Percentiles rank a stretch among this genome's conserved stretches.
Evolutionary conservation across 179 eudicot genomes (phyloP).

Genomic region (Silene vulgaris): DNA sequence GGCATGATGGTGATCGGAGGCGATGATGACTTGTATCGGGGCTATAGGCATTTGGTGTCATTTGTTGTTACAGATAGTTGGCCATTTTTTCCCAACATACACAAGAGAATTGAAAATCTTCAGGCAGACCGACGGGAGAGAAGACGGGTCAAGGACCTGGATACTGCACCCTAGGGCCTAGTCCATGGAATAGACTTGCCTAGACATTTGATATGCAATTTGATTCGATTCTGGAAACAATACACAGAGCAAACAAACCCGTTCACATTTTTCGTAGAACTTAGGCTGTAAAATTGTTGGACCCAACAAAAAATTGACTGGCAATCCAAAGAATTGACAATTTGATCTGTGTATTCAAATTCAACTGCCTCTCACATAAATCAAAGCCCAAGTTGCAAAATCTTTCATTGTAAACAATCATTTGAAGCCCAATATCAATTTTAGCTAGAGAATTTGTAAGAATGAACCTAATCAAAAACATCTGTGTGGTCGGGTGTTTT

Average conservation of each 20-base stretch:
- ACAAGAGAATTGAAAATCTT: not conserved
- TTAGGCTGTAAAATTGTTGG: not conserved
- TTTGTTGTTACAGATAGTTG: slow-evolving; percentile 20
- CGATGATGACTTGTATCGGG: slow-evolving; percentile 16
- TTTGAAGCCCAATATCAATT: not conserved
- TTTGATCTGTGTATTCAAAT: not conserved
- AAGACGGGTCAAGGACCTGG: slow-evolving; percentile 11
- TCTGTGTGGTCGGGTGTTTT: too few relatives aligned
- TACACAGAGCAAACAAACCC: not conserved
- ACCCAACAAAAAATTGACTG: not conserved
- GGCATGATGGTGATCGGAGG: slow-evolving; percentile 29
- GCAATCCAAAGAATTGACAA: slow-evolving; percentile 1
- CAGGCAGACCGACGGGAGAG: not conserved
- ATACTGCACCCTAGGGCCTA: slow-evolving; percentile 7
- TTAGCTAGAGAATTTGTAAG: not conserved
- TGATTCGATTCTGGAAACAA: slow-evolving; percentile 13
- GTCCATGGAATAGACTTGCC: slow-evolving; percentile 1
- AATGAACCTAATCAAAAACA: not conserved
- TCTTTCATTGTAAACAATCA: not conserved
- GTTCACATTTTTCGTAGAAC: slow-evolving; percentile 8
- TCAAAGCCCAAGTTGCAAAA: slow-evolving; percentile 10
- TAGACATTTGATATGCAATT: not conserved
- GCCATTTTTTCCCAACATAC: slow-evolving; percentile 5
- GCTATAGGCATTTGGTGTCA: slow-evolving; percentile 22
- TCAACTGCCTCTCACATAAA: not conserved